Conservation (phyloP, 352 stramenopile species). For the Achlya hypogyna region DNA sequence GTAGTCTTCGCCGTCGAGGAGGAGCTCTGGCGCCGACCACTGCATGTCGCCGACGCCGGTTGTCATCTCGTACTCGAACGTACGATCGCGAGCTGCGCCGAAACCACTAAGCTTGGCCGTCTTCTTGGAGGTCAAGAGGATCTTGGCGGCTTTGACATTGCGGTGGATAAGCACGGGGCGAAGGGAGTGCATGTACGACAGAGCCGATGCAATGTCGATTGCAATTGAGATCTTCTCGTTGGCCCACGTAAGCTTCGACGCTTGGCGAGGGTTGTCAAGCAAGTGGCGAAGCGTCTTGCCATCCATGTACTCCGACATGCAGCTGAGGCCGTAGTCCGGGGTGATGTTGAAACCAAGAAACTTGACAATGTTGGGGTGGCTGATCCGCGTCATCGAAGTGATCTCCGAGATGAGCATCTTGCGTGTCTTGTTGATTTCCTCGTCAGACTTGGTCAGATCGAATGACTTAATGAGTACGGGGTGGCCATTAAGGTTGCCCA, state of each 20-base stretch:
- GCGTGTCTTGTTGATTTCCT: not conserved
- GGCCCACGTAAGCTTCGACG: slow-evolving; percentile 28
- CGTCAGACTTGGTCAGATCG: not conserved
- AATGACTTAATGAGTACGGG: not conserved
- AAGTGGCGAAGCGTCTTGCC: slow-evolving; percentile 42
- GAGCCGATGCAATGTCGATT: slow-evolving; percentile 39
- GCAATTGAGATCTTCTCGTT: slow-evolving; percentile 45
- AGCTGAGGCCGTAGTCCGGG: slow-evolving; percentile 37
- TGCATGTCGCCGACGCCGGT: not conserved
- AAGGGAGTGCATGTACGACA: slow-evolving; percentile 57
- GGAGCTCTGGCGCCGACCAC: slow-evolving; percentile 8
- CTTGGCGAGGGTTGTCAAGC: slow-evolving; percentile 31
- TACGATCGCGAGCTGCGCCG: slow-evolving; percentile 28
- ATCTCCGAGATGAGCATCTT: slow-evolving; percentile 36
- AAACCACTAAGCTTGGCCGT: slow-evolving; percentile 58
- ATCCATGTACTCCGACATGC: slow-evolving; percentile 58
- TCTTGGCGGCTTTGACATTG: slow-evolving; percentile 53
- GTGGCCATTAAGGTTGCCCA: slow-evolving; percentile 9
- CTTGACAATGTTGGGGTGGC: slow-evolving; percentile 37
- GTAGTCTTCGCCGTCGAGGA: slow-evolving; percentile 16
- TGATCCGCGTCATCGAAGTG: slow-evolving; percentile 35
- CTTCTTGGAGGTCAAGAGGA: slow-evolving; percentile 34
- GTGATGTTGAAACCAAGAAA: slow-evolving; percentile 43
- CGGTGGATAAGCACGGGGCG: slow-evolving; percentile 37
- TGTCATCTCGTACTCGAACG: slow-evolving; percentile 28